Conservation (phyloP, 768 basidiomycete species). For the Ephemerocybe angulata region DNA sequence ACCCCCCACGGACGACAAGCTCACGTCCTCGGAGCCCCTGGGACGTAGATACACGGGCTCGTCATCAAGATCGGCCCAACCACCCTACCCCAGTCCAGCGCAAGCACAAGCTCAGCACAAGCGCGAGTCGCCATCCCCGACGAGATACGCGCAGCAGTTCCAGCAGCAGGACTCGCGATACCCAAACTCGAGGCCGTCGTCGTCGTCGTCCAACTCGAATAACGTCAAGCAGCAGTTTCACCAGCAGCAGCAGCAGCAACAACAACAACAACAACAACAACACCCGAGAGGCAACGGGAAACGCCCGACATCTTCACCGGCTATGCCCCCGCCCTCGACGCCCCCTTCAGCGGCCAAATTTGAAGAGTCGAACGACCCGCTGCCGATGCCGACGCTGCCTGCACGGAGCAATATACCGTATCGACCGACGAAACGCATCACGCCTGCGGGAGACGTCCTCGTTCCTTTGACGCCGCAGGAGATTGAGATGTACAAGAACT, state of each 20-base stretch:
- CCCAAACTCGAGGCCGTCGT: not conserved
- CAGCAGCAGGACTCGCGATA: not conserved
- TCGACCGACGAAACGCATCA: slow-evolving; percentile 57
- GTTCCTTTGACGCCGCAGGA: slow-evolving; percentile 62
- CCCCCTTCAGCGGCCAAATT: not conserved
- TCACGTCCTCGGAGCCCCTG: not conserved
- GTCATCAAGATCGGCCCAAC: not conserved
- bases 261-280: too few species aligned
- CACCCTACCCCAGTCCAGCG: not conserved
- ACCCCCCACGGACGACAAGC: not conserved
- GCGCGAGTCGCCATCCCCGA: not conserved
- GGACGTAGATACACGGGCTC: not conserved
- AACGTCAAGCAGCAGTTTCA: not conserved
- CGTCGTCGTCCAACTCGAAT: not conserved
- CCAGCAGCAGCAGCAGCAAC: too few species aligned
- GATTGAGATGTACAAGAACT: slow-evolving; percentile 54
- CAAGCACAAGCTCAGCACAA: not conserved
- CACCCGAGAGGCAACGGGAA: too few species aligned
- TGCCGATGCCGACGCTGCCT: not conserved
- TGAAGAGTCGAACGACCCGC: not conserved
- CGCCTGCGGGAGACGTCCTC: slow-evolving; percentile 59
- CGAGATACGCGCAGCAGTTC: not conserved
- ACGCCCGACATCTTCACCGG: slow-evolving; percentile 6
- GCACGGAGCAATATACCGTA: slow-evolving; percentile 41
- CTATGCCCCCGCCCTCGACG: slow-evolving; percentile 9